phyloP scores from a whole-genome alignment of 345 rosid genomes.

The Murraya paniculata region DNA sequence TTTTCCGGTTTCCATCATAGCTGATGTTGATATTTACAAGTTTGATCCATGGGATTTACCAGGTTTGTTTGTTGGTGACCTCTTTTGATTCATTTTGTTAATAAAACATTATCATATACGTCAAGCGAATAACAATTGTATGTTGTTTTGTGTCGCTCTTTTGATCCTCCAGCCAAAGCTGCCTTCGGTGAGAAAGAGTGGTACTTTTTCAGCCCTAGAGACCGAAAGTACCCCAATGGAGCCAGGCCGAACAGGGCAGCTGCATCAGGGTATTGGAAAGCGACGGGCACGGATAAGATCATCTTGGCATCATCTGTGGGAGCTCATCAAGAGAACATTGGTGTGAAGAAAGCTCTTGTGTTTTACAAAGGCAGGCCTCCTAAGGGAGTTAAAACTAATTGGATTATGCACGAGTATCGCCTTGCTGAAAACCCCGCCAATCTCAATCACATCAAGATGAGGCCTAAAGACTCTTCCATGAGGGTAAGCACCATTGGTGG shows the following conservation, averaged over 20 bases:
- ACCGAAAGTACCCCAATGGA: slow-evolving; percentile 95
- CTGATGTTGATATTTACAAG: slow-evolving; percentile 93
- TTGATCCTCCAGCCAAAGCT: slow-evolving; percentile 49
- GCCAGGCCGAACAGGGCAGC: slow-evolving; percentile 98
- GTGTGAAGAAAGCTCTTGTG: slow-evolving; percentile 93
- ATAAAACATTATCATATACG: background rate
- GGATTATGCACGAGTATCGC: slow-evolving; percentile 99
- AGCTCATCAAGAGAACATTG: slow-evolving; percentile 54
- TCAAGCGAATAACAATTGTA: background rate
- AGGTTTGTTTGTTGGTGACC: slow-evolving; percentile 28
- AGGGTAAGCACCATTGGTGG: slow-evolving; percentile 48
- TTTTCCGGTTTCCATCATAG: slow-evolving; percentile 78
- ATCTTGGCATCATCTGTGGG: slow-evolving; percentile 37
- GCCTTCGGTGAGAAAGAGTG: slow-evolving; percentile 95
- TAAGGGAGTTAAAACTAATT: slow-evolving; percentile 81
- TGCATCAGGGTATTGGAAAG: slow-evolving; percentile 97
- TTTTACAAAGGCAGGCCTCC: slow-evolving; percentile 97
- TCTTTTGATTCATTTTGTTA: background rate
- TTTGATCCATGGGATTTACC: slow-evolving; percentile 96
- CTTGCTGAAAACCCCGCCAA: slow-evolving; percentile 40
- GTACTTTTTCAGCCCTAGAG: slow-evolving; percentile 98
- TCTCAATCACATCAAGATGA: slow-evolving; percentile 27
- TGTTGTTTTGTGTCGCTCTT: background rate
- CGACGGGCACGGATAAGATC: slow-evolving; percentile 89
- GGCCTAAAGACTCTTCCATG: slow-evolving; percentile 77